Base-by-base conservation (phyloP, 129 eudicot genomes). In the Dittrichia graveolens region DNA sequence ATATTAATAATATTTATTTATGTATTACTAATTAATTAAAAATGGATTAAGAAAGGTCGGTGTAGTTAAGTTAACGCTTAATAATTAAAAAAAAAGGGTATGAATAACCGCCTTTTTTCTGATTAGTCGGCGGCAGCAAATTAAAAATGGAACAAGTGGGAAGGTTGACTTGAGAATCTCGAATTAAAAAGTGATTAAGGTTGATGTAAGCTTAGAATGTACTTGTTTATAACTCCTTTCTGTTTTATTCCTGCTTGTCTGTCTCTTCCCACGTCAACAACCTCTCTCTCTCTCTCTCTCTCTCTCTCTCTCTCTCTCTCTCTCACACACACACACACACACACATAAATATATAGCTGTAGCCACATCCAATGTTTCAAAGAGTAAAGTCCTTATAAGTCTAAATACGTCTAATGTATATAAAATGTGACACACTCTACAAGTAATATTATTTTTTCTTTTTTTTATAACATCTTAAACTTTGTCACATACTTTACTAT, bases 121-220 rank as follows among this genome's bases (percentile, higher is more conserved):
- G 41, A 55, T 55, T 69, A 56, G 75, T 71, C 75, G 75, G 75
- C 65, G 40, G 55, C 43, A 71, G 11, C 54, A 55, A 42, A 10
- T 71, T 55, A 53, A 3, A 38, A 71, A 71, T 18, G 65, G 50
- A 67, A 13, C 65, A 71, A 57, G 65, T 71, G 53, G 52, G 41
- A 43, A 68, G 31, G 60, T 47, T 67, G 72, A 47, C 64, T 55
- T n/a, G 34, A 68, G n/a, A 49, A 68, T 68, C 60, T 68, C 2
- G 37, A 6, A 57, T 57, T 2, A 42, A 34, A 57, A 12, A 42
- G 19, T n/a, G 34, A 72, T 57, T 40, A 56, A 71, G 66, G 73
- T 67, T 67, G 34, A 34, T 47, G 59, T 37, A 49, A 47, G 47
- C 61, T 68, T 50, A 37, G 61, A 68, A 35, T 38, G 48, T 68